Evolutionary conservation across 2,329 filamentous ascomycete genomes (phyloP).

Genomic region (Fusarium redolens): DNA sequence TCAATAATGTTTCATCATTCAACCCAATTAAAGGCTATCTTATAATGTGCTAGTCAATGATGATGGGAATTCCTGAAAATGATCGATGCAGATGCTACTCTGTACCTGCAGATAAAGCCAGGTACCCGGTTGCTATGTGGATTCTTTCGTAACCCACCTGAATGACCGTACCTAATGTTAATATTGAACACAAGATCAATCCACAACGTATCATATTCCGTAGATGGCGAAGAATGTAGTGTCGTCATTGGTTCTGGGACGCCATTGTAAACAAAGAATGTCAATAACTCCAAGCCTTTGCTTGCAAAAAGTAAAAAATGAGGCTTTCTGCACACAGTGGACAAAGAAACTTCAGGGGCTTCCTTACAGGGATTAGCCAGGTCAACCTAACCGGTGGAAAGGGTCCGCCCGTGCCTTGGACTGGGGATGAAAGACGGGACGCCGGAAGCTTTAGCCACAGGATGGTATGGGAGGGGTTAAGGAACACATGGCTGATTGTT

Average conservation of each 20-base stretch:
- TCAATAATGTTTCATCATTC: background rate
- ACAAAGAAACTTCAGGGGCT: constrained; percentile 22
- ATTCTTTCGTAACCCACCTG: constrained; percentile 2
- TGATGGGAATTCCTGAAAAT: background rate
- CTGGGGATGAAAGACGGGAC: constrained; percentile 1
- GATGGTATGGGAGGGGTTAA: background rate
- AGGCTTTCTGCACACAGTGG: constrained; percentile 14
- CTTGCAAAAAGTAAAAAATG: constrained; percentile 26
- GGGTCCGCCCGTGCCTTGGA: constrained; percentile 7
- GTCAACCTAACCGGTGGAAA: constrained; percentile 6
- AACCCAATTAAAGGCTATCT: background rate
- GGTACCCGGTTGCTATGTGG: background rate
- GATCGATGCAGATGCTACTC: background rate
- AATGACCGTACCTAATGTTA: constrained; percentile 1
- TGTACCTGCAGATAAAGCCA: background rate
- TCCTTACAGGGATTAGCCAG: constrained; percentile 12
- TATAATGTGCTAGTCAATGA: background rate
- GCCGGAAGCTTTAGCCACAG: background rate
- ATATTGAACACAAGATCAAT: background rate
- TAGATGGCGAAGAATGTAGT: background rate
- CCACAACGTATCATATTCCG: background rate
- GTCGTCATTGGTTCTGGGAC: background rate
- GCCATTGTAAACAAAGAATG: background rate
- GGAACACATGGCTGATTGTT: background rate
- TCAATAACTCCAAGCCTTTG: background rate